Evolutionary conservation across 768 basidiomycete species (phyloP).

Genomic region (Polyporus arcularius): DNA sequence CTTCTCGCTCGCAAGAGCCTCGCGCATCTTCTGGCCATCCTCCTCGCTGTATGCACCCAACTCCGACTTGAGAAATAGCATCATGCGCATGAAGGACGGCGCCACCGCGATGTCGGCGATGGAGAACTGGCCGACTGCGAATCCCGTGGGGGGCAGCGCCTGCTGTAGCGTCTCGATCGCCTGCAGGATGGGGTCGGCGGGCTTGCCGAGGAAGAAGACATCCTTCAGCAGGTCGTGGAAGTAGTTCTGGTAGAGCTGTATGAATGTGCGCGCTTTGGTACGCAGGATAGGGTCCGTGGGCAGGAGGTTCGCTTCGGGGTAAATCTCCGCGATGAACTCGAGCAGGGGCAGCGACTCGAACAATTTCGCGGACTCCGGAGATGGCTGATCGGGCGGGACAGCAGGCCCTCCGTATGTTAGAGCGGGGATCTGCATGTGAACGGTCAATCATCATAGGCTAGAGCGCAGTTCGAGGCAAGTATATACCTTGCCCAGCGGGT

Average conservation of each 20-base stretch:
- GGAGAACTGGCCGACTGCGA: constrained; percentile 46
- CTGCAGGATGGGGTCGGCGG: constrained; percentile 42
- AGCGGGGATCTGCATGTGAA: constrained; percentile 47
- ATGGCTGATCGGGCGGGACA: constrained; percentile 53
- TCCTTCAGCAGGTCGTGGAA: constrained; percentile 38
- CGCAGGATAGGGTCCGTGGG: constrained; percentile 56
- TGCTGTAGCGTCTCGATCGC: constrained; percentile 49
- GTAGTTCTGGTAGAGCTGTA: constrained; percentile 49
- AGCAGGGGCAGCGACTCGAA: constrained; percentile 64
- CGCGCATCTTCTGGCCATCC: constrained; percentile 44
- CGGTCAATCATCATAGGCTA: background rate
- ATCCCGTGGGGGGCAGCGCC: constrained; percentile 49
- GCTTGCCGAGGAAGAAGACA: constrained; percentile 41
- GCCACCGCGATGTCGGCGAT: constrained; percentile 64
- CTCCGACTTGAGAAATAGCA: constrained; percentile 46
- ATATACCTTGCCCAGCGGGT: constrained; percentile 62
- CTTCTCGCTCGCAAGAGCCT: constrained; percentile 44
- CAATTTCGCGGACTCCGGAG: constrained; percentile 58
- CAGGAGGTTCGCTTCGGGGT: constrained; percentile 47
- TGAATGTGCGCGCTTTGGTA: constrained; percentile 62
- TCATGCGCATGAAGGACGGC: constrained; percentile 57
- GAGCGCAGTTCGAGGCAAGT: background rate
- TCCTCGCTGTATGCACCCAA: constrained; percentile 52
- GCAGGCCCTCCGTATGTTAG: constrained; percentile 62
- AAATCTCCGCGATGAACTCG: constrained; percentile 66